phyloP scores from a whole-genome alignment of 768 basidiomycete species.

The Mycena pura region DNA sequence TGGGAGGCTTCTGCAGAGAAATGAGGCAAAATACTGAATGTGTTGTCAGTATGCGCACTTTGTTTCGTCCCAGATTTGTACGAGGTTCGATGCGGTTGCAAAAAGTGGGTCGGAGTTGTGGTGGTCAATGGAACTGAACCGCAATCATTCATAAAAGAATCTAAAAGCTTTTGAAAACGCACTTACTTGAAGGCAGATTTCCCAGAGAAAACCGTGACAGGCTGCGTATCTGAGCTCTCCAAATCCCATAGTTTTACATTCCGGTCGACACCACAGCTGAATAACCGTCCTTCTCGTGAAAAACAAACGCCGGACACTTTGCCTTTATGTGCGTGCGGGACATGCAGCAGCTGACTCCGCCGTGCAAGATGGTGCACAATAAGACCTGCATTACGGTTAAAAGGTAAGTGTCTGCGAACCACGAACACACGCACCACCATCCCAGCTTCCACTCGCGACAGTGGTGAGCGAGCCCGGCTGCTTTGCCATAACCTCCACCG shows the following conservation, averaged over 20 bases:
- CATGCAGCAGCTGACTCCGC: slow-evolving; percentile 56
- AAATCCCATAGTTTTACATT: slow-evolving; percentile 84
- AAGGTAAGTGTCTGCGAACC: background rate
- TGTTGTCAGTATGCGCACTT: slow-evolving; percentile 58
- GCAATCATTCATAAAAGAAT: slow-evolving; percentile 6
- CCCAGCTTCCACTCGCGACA: slow-evolving; percentile 93
- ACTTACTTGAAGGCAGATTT: slow-evolving; percentile 92
- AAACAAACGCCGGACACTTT: slow-evolving; percentile 87
- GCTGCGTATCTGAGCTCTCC: slow-evolving; percentile 46
- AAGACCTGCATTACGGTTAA: slow-evolving; percentile 59
- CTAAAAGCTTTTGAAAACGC: slow-evolving; percentile 5
- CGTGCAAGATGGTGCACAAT: slow-evolving; percentile 83
- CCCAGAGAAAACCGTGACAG: slow-evolving; percentile 79
- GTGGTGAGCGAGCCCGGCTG: slow-evolving; percentile 76
- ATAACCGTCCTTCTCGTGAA: slow-evolving; percentile 62
- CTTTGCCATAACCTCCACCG: slow-evolving; percentile 84
- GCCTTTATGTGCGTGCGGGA: slow-evolving; percentile 81
- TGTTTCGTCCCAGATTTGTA: slow-evolving; percentile 98
- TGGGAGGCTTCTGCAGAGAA: slow-evolving; percentile 69
- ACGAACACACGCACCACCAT: slow-evolving; percentile 74
- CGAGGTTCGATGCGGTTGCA: slow-evolving; percentile 90
- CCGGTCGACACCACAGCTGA: slow-evolving; percentile 85
- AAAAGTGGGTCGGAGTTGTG: slow-evolving; percentile 90
- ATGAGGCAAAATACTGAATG: background rate
- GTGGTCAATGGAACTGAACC: slow-evolving; percentile 86